Base-by-base conservation (phyloP, 1,284 basidiomycete species). In the Boletus albobrunnescens region DNA sequence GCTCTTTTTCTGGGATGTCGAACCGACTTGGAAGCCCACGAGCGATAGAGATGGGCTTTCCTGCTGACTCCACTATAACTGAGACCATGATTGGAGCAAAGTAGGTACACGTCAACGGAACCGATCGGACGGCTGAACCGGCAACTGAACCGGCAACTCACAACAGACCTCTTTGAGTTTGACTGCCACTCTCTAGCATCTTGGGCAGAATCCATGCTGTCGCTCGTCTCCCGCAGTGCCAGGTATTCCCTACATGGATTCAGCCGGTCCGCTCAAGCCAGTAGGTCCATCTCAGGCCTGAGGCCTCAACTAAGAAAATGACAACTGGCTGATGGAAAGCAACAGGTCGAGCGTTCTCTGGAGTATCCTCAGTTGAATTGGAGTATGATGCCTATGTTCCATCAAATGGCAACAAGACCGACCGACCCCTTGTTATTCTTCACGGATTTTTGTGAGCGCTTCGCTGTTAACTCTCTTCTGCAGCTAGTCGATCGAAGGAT, bases 371-470 rank as follows among this genome's bases (percentile, higher is more conserved):
- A 0, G 65, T 78, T 2, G 61, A 72, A 46, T 61, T 81, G 14
- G 68, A 68, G 20, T 76, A 72, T 51, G 69, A 75, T 42, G 61
- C 67, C 24, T 59, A 73, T 14, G 59, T 72, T 30, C 75, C 78
- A 30, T 53, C 63, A 16, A 58, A 71, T 44, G 68, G 63, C 41
- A 71, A 73, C 50, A 69, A 64, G 50, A 71, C 62, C 0, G 68
- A 76, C 26, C 57, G 56, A 27, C 74, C 83, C 0, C 64, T 86
- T 12, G 70, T 86, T 3, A 81, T 86, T 36, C 64, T 84, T n/a
- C 83, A 86, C 53, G 84, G 83, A 1, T 69, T 86, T 36, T 80
- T 84, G 83, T 83, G 53, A 51, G 81, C 30, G 46, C 16, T 16
- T 42, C 8, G 8, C 52, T 22, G 7, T 8, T 24, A 17, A 8